Conservation (phyloP, 164 flowering plant species). For the Kingdonia uniflora region DNA sequence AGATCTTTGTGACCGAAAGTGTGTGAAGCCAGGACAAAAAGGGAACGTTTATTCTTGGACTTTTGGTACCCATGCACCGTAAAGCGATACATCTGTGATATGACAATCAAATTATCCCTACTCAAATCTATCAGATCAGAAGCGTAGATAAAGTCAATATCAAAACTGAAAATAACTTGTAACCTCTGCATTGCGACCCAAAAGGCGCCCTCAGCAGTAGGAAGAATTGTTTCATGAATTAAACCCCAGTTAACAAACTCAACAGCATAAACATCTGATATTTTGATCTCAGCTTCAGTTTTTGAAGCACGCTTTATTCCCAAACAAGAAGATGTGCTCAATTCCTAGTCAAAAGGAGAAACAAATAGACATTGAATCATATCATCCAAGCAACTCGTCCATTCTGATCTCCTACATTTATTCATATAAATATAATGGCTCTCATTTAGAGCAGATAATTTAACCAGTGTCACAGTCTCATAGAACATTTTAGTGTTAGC, state of each 20-base stretch:
- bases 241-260: constrained; percentile 45
- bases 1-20: constrained; percentile 64
- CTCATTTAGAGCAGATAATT: too few species aligned
- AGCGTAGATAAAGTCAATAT: too few species aligned
- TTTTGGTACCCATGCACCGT: constrained; percentile 52
- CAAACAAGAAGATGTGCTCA: constrained; percentile 36
- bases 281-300: constrained; percentile 31
- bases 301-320: constrained; percentile 28
- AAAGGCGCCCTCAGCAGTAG: constrained; percentile 23
- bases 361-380: background rate
- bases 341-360: constrained; percentile 14
- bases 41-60: constrained; percentile 39
- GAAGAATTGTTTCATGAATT: constrained; percentile 32
- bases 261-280: constrained; percentile 62
- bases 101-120: constrained; percentile 3
- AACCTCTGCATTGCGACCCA: constrained; percentile 43
- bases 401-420: too few species aligned
- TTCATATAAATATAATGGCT: too few species aligned
- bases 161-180: background rate
- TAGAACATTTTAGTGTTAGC: too few species aligned
- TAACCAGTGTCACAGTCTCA: too few species aligned
- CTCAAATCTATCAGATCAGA: background rate
- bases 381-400: too few species aligned
- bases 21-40: constrained; percentile 33
- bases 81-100: constrained; percentile 72